Base-by-base conservation (phyloP, 768 basidiomycete species). In the Lepiota brunneoincarnata region DNA sequence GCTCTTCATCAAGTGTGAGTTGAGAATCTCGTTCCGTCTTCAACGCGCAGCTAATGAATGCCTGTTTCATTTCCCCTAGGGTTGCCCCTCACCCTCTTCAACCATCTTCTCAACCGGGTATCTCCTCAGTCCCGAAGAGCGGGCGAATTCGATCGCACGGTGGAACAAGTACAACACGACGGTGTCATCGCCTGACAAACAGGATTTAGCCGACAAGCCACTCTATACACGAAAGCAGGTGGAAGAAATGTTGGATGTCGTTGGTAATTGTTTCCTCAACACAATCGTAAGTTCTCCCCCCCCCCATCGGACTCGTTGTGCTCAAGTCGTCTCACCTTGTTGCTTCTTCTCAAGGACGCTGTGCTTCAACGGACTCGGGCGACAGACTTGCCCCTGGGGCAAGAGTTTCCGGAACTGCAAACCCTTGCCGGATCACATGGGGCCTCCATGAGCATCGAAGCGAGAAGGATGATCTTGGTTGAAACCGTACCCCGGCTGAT, bases 201-300 rank as follows among this genome's bases (percentile, higher is more conserved):
- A 26, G 15, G 34, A 9, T n/a, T 36, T 56, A 7, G 40, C 54
- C 38, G 66, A 67, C 37, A 58, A 58, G 38, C 64, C 68, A 23
- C 54, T 67, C n/a, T 69, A 65, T 55, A 68, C 68, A 18, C 64
- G 63, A 37, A 66, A 62, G 34, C 67, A 69, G 49, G 67, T 69
- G 23, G 65, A 67, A 45, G 62, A 67, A 39, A 68, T 69, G 62
- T 57, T 69, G 47, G 60, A 65, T 43, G 62, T 65, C 21, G 64
- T 68, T 37, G 66, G 63, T 45, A 63, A 63, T 50, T 66, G 67
- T 50, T 59, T 68, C 37, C 61, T 65, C 42, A 62, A 63, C 34
- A 67, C 62, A 45, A 64, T 69, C 55, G 68, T 69, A 43, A 45
- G 64, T 52, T n/a, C 7, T 5, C 35, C 7, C 3, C n/a, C 7